These are phyloP conservation scores for Glycyrrhiza uralensis DNA, from an alignment of 306 rosid genomes.

Conservation along the genomic window DNA sequence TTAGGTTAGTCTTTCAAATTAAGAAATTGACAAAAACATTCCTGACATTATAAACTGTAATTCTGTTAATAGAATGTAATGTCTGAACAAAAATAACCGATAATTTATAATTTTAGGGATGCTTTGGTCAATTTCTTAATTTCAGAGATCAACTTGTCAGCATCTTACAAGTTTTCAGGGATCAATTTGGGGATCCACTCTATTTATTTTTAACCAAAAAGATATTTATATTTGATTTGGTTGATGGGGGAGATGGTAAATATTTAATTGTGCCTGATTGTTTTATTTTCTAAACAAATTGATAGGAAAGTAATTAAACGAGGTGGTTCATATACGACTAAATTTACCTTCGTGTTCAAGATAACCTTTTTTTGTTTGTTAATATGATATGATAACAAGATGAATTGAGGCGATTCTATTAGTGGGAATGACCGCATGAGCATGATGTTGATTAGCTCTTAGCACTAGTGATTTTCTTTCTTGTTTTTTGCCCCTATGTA, in stretches of 20 bases:
- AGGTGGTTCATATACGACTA: not conserved
- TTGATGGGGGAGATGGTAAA: not conserved
- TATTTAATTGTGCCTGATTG: not conserved
- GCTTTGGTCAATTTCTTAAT: too few species aligned
- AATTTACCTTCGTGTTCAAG: not conserved
- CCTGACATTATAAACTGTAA: too few species aligned
- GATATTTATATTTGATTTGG: not conserved
- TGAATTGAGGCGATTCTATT: not conserved
- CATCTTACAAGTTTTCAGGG: too few species aligned
- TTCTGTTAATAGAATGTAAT: too few species aligned
- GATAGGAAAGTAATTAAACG: slow-evolving; percentile 11
- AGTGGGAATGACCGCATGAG: not conserved
- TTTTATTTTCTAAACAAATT: not conserved
- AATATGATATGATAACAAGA: not conserved
- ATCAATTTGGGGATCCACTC: too few species aligned
- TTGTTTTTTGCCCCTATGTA: not conserved
- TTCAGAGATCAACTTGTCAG: too few species aligned
- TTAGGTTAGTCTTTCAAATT: too few species aligned
- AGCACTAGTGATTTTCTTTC: not conserved
- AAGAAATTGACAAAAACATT: too few species aligned
- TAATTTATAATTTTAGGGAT: too few species aligned
- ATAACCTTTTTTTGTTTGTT: not conserved
- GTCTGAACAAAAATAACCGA: too few species aligned
- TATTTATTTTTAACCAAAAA: not conserved
- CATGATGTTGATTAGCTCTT: not conserved